phyloP scores from a whole-genome alignment of 2,329 filamentous ascomycete species.

The Neonectria magnoliae region DNA sequence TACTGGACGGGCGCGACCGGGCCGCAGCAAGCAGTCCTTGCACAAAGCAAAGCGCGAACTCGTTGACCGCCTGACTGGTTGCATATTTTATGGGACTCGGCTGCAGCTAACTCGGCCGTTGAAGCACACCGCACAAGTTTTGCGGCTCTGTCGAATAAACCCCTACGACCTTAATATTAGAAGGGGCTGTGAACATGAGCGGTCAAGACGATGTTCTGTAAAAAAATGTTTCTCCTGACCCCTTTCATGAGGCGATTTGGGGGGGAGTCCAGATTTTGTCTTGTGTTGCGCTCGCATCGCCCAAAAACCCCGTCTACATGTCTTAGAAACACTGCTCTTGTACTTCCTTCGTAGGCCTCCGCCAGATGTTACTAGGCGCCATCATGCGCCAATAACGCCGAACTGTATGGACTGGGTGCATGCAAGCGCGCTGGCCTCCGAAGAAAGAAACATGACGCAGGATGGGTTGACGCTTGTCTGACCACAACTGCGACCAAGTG shows the following conservation, averaged over 20 bases:
- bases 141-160: constrained; percentile 43
- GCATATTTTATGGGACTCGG: constrained; percentile 46
- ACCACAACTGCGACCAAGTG: constrained; percentile 35
- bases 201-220: constrained; percentile 19
- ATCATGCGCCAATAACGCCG: constrained; percentile 20
- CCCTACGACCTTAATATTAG: constrained; percentile 39
- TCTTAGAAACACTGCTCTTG: not conserved
- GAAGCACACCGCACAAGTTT: constrained; percentile 44
- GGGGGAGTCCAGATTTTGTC: not conserved
- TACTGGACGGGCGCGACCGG: constrained; percentile 26
- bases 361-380: constrained; percentile 26
- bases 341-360: constrained; percentile 1
- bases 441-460: constrained; percentile 38
- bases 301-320: constrained; percentile 4
- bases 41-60: constrained; percentile 36
- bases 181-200: constrained; percentile 32
- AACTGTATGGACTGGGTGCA: constrained; percentile 22
- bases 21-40: constrained; percentile 20
- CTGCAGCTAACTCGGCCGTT: constrained; percentile 42
- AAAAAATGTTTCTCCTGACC: constrained; percentile 23
- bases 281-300: constrained; percentile 28
- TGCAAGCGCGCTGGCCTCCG: constrained; percentile 35
- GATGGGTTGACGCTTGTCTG: constrained; percentile 32
- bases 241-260: constrained; percentile 25
- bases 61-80: constrained; percentile 45